Conservation (phyloP, 2,329 filamentous ascomycete species). For the Neurospora sp. region DNA sequence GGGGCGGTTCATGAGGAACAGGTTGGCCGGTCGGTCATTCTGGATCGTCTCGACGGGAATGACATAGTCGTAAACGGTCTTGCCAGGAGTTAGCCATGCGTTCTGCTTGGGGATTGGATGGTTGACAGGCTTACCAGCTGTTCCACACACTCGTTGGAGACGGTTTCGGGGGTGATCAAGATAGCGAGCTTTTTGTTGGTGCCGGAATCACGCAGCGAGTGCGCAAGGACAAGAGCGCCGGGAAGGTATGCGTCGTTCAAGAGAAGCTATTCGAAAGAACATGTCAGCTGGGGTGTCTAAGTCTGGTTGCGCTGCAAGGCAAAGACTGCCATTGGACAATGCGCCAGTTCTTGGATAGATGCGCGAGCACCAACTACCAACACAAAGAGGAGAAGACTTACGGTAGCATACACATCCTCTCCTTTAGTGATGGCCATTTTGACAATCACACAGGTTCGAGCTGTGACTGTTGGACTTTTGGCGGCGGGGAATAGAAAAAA, state of each 20-base stretch:
- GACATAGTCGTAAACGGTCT: constrained; percentile 81
- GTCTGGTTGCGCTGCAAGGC: neutral
- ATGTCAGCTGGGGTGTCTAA: constrained; percentile 11
- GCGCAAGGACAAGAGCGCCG: constrained; percentile 84
- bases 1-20: constrained; percentile 82
- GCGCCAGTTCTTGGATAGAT: neutral
- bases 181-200: constrained; percentile 78
- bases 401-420: constrained; percentile 48
- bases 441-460: neutral
- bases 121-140: constrained; percentile 54
- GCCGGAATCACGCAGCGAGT: constrained; percentile 86
- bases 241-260: constrained; percentile 88
- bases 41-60: constrained; percentile 73
- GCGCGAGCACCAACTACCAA: neutral
- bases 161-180: constrained; percentile 69
- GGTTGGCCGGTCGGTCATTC: constrained; percentile 68
- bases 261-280: constrained; percentile 55
- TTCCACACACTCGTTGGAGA: constrained; percentile 64
- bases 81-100: constrained; percentile 15
- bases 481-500: neutral
- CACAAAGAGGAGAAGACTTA: constrained; percentile 25
- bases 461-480: neutral
- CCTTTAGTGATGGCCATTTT: constrained; percentile 11
- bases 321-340: neutral
- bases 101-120: neutral